These are phyloP conservation scores for Raphidocelis subcapitata DNA, from an alignment of 139 green algal genomes.

Conservation along the genomic window DNA sequence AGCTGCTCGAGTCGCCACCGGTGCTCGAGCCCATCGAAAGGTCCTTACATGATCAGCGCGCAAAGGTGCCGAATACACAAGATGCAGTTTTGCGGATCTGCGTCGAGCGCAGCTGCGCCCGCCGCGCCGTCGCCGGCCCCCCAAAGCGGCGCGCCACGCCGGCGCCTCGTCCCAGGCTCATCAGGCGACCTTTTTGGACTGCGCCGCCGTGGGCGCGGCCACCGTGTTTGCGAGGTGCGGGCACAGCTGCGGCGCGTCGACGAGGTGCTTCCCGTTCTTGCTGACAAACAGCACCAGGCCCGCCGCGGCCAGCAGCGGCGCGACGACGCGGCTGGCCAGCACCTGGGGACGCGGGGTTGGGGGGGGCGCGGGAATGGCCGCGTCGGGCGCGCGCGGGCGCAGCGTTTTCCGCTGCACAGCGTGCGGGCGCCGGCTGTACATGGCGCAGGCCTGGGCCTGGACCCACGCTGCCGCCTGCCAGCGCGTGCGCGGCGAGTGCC, in stretches of 20 bases:
- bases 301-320: slow-evolving; percentile 48
- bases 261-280: slow-evolving; percentile 56
- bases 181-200: slow-evolving; percentile 12
- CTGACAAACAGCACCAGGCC: slow-evolving; percentile 51
- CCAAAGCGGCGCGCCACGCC: too few relatives aligned
- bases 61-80: too few relatives aligned
- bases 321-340: slow-evolving; percentile 37
- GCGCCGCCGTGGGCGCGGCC: slow-evolving; percentile 32
- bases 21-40: too few relatives aligned
- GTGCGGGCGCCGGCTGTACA: not conserved
- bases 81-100: too few relatives aligned
- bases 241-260: slow-evolving; percentile 70
- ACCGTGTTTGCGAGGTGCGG: slow-evolving; percentile 59
- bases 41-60: too few relatives aligned
- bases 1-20: too few relatives aligned
- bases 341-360: slow-evolving; percentile 17
- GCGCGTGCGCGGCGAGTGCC: too few relatives aligned
- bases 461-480: not conserved
- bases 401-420: too few relatives aligned
- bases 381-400: too few relatives aligned
- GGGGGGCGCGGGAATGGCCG: not conserved
- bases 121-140: too few relatives aligned
- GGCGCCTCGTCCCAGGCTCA: too few relatives aligned
- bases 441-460: slow-evolving; percentile 4
- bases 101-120: too few relatives aligned